phyloP scores from a whole-genome alignment of 805 yeast species.

The Pichia nakasei region DNA sequence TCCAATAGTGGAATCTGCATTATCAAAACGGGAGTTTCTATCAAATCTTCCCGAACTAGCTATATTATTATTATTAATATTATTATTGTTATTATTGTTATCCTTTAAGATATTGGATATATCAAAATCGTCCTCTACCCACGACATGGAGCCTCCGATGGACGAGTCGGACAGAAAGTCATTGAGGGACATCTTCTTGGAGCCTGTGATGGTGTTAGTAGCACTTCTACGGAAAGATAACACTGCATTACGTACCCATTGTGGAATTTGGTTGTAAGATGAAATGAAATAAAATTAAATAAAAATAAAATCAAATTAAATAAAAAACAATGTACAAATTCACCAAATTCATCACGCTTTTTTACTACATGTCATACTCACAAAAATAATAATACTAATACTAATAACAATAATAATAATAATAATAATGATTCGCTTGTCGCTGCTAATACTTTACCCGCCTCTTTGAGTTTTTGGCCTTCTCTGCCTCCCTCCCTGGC shows the following conservation, averaged over 20 bases:
- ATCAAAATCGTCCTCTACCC: constrained; percentile 64
- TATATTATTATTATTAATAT: neutral
- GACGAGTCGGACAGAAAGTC: constrained; percentile 37
- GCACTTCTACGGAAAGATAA: neutral
- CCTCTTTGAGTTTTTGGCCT: too few relatives aligned
- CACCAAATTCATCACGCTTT: too few relatives aligned
- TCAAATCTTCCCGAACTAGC: neutral
- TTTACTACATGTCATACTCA: too few relatives aligned
- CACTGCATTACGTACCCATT: neutral
- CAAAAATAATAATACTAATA: too few relatives aligned
- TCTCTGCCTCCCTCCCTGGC: too few relatives aligned
- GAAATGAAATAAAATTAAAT: too few relatives aligned
- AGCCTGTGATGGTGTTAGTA: constrained; percentile 13
- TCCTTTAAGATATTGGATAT: constrained; percentile 32
- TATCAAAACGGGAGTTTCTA: neutral
- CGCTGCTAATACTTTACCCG: too few relatives aligned
- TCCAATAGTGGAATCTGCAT: neutral
- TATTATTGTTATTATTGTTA: neutral
- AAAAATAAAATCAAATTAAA: too few relatives aligned
- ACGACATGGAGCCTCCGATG: constrained; percentile 35
- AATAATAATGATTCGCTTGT: too few relatives aligned
- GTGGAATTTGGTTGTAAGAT: too few relatives aligned
- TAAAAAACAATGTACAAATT: too few relatives aligned
- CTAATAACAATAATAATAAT: too few relatives aligned
- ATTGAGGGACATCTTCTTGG: constrained; percentile 37